Evolutionary conservation across 2,329 filamentous ascomycete species (phyloP), one percentile per base, ranked within the genome.

Genomic region (Tolypocladium tropicale): DNA sequence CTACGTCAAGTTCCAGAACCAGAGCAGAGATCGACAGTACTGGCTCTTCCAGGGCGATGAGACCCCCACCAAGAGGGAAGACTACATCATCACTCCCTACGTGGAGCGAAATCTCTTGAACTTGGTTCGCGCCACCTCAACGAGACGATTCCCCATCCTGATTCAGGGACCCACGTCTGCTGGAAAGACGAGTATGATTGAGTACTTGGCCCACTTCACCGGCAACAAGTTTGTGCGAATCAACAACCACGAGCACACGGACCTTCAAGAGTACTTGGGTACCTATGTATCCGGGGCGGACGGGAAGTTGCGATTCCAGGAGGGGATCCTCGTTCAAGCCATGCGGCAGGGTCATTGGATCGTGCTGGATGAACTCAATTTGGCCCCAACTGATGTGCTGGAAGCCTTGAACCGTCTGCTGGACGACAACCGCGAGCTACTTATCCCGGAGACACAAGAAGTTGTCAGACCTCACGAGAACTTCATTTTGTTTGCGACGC

Each of bases 141-240:
- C 93, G 5, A 78, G 91, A 37, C 84, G 89, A 52, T 99, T 96
- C 68, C 95, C 94, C 0, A 90, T 99, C 52, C 78, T 99, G 11
- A 88, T 99, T 23, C 94, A 99, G 71, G 94, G 94, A 4, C 94
- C 95, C 14, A 99, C 94, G 0, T 99, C 95, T 6, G 89, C 93
- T 14, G 94, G 94, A 61, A 99, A 99, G 73, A 99, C 94, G 0
- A 97, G 93, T 71, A 99, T 99, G 94, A 95, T 99, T 46, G 93
- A 97, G 71, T 96, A 96, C 68, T 80, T 99, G 39, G 93, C 95
- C n/a, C 94, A 95, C 66, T 88, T 89, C 55, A 97, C 91, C 33
- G 94, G 95, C 4, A 96, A 99, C 69, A 94, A 89, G 66, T 99
- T 97, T 67, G 91, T 99, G 48, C 85, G 94, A 58, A 99, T 99